Percentiles rank a stretch among this genome's conserved stretches.
Evolutionary conservation across 768 basidiomycete genomes (phyloP).

Genomic region (Lepiota brunneoincarnata): DNA sequence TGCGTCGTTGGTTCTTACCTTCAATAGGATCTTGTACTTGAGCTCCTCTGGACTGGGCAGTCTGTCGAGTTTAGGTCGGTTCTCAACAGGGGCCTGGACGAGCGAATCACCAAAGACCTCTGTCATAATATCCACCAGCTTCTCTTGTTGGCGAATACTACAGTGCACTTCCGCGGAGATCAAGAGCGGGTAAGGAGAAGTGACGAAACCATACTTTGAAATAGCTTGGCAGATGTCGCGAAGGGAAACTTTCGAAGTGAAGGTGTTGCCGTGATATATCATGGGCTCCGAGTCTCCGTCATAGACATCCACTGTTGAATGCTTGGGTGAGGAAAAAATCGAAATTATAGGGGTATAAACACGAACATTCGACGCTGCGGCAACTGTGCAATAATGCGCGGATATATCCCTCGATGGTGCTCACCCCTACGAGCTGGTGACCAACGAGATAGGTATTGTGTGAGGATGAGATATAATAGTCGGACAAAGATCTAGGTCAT

Average conservation of each 20-base stretch:
- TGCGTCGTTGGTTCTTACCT: conserved; percentile 43
- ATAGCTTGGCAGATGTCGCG: conserved; percentile 84
- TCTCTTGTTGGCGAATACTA: conserved; percentile 72
- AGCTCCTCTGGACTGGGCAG: conserved; percentile 87
- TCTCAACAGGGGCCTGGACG: conserved; percentile 39
- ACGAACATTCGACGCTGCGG: conserved; percentile 89
- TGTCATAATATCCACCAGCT: conserved; percentile 72
- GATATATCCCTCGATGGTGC: conserved; percentile 91
- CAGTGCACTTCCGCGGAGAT: conserved; percentile 95
- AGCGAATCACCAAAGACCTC: conserved; percentile 42
- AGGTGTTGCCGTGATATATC: conserved; percentile 86
- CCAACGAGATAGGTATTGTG: conserved; percentile 93
- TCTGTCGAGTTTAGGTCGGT: conserved; percentile 39
- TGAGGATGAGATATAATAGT: conserved; percentile 88
- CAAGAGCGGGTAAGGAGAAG: conserved; percentile 89
- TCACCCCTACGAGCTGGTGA: conserved; percentile 82
- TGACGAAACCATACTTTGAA: conserved; percentile 84
- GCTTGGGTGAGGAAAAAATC: background rate
- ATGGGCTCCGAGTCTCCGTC: conserved; percentile 85
- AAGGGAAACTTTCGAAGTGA: conserved; percentile 80
- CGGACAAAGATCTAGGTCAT: conserved; percentile 86
- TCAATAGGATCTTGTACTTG: conserved; percentile 76
- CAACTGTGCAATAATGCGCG: conserved; percentile 86
- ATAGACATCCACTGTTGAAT: conserved; percentile 77
- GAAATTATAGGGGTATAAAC: background rate